Evolutionary conservation across 1,284 basidiomycete species (phyloP), one percentile per base, ranked within the genome.

Genomic region (Cystobasidium sp.): DNA sequence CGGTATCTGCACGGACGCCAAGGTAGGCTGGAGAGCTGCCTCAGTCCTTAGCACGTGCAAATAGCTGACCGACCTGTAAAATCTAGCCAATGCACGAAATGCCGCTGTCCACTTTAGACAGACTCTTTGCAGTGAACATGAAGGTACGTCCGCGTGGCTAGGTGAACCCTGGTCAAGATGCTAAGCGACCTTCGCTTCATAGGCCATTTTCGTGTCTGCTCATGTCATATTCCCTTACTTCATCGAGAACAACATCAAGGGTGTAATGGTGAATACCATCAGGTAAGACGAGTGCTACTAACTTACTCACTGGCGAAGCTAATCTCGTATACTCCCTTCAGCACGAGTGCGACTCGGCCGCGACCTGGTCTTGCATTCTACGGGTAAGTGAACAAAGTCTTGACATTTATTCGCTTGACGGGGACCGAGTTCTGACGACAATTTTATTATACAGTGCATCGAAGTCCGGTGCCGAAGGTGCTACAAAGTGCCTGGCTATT

Each of bases 381-480:
- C 41, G 63, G 62, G 69, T 72, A 53, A 62, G 69, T 22, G 14
- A 7, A 18, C 49, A 8, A 24, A 7, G 18, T 5, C 58, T 12
- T 20, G 12, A 20, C 39, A n/a, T 6, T 39, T 1, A 1, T 16
- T 37, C 7, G 37, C 9, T 14, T 24, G 41, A 10, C 66, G 43
- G 24, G 18, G 39, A 1, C 51, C 18, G 7, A 6, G 31, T 47
- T 12, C 69, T 24, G 12, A 51, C 24, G 8, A 12, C 24, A 10
- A 52, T 31, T 12, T 37, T 20, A 22, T 31, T 65, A 39, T 43
- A 8, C 49, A 72, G 69, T 20, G 59, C 69, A 31, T 64, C 59
- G 10, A 72, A 72, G 43, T 62, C 69, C 39, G 69, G 61, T 39
- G 69, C 69, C 16, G 69, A 72, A 56, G 69, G 69, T 31, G 69